Evolutionary conservation across 2,329 filamentous ascomycete genomes (phyloP).

Genomic region (Calonectria montana): DNA sequence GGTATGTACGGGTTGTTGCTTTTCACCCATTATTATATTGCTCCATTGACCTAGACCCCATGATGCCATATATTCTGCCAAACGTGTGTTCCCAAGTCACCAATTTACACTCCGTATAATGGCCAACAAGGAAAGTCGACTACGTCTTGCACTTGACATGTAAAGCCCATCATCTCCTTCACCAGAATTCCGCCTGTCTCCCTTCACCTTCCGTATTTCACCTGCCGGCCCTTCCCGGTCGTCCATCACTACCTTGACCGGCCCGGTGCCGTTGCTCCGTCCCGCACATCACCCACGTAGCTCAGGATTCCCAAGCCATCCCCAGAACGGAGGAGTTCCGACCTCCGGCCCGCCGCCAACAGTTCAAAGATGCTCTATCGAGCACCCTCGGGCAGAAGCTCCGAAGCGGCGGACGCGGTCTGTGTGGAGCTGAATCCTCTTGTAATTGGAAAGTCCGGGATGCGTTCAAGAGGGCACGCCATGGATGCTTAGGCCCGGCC

Average conservation of each 20-base stretch:
- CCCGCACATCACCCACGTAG: background rate
- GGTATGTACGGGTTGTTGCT: no score
- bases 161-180: background rate
- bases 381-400: background rate
- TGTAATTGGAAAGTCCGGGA: slow-evolving; percentile 18
- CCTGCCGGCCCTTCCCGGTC: slow-evolving; percentile 4
- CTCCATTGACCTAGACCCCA: no score
- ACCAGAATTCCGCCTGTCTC: background rate
- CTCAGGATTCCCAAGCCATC: slow-evolving; percentile 2
- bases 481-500: background rate
- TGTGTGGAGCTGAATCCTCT: background rate
- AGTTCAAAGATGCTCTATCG: background rate
- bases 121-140: no score
- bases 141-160: background rate
- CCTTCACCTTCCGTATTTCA: background rate
- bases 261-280: slow-evolving; percentile 8
- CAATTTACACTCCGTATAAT: background rate
- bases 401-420: slow-evolving; percentile 10
- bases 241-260: slow-evolving; percentile 5
- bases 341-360: background rate
- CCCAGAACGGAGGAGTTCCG: slow-evolving; percentile 7
- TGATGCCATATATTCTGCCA: no score
- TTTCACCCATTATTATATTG: no score
- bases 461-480: background rate
- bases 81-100: no score